These are phyloP conservation scores for Phytophthora cryptogea DNA, from an alignment of 352 stramenopile species.

Conservation along the genomic window DNA sequence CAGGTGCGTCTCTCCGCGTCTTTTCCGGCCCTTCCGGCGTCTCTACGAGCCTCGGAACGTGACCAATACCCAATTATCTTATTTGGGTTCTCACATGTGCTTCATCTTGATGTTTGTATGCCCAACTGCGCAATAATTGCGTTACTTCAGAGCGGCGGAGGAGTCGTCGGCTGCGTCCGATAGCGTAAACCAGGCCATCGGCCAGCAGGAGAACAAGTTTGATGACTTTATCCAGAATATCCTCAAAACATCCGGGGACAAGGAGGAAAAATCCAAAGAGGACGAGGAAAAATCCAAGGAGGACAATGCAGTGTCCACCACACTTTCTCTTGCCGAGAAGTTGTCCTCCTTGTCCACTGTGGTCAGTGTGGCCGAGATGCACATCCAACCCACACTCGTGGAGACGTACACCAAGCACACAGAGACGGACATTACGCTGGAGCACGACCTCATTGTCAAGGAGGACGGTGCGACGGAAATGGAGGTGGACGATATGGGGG, in stretches of 20 bases:
- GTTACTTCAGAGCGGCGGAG: constrained; percentile 39
- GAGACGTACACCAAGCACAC: constrained; percentile 88
- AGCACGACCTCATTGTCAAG: constrained; percentile 73
- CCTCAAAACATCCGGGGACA: constrained; percentile 57
- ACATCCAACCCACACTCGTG: constrained; percentile 80
- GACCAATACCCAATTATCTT: not conserved
- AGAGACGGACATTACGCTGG: constrained; percentile 82
- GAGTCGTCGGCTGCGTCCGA: constrained; percentile 48
- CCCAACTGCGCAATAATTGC: constrained; percentile 3
- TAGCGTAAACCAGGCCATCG: constrained; percentile 57
- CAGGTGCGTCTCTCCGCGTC: constrained; percentile 36
- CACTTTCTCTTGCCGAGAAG: constrained; percentile 79
- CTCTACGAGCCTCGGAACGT: not conserved
- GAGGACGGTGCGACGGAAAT: constrained; percentile 45
- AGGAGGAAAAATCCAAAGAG: constrained; percentile 22
- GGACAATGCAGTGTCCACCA: constrained; percentile 38
- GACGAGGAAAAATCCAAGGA: constrained; percentile 12
- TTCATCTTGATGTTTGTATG: constrained; percentile 10
- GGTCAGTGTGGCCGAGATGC: constrained; percentile 71
- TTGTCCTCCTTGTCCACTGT: constrained; percentile 78
- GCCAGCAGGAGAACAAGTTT: constrained; percentile 77
- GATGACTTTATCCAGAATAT: constrained; percentile 90
- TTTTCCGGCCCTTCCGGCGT: not conserved
- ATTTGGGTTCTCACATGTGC: not conserved
- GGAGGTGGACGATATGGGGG: constrained; percentile 40